These are phyloP conservation scores for Mycena citricolor DNA, from an alignment of 1,284 basidiomycete species.

Conservation along the genomic window DNA sequence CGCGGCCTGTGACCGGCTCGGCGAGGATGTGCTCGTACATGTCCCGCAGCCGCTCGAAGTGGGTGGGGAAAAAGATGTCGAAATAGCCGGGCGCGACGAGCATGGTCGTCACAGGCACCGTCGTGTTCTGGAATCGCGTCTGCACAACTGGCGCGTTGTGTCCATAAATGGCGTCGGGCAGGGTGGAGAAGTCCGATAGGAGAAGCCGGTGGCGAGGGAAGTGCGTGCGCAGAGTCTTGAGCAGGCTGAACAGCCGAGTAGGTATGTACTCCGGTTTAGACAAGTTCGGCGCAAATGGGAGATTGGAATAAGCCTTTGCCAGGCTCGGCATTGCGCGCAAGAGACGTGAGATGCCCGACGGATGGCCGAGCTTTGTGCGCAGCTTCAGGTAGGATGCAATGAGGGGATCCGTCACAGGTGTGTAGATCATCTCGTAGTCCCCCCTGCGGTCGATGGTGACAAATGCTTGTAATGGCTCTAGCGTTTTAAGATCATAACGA, in stretches of 20 bases:
- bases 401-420: conserved; percentile 83
- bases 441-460: conserved; percentile 82
- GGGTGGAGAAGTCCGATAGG: conserved; percentile 87
- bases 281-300: conserved; percentile 93
- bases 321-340: conserved; percentile 54
- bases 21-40: conserved; percentile 85
- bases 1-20: conserved; percentile 40
- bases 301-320: conserved; percentile 61
- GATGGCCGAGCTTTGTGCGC: conserved; percentile 55
- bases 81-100: conserved; percentile 96
- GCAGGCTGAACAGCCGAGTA: conserved; percentile 85
- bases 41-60: conserved; percentile 83
- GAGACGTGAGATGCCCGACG: conserved; percentile 55
- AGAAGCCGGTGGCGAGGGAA: conserved; percentile 93
- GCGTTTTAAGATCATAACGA: conserved; percentile 79
- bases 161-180: conserved; percentile 87
- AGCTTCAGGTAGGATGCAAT: conserved; percentile 73
- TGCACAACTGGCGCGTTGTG: conserved; percentile 94
- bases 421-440: conserved; percentile 86
- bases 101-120: conserved; percentile 88
- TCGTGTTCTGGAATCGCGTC: conserved; percentile 82
- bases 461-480: conserved; percentile 82
- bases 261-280: conserved; percentile 91
- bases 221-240: conserved; percentile 78
- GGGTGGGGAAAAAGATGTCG: conserved; percentile 98